Percentiles rank a stretch among this genome's conserved stretches.
phyloP scores from a whole-genome alignment of 2,329 filamentous ascomycete species.

The Hypoxylon sp. region DNA sequence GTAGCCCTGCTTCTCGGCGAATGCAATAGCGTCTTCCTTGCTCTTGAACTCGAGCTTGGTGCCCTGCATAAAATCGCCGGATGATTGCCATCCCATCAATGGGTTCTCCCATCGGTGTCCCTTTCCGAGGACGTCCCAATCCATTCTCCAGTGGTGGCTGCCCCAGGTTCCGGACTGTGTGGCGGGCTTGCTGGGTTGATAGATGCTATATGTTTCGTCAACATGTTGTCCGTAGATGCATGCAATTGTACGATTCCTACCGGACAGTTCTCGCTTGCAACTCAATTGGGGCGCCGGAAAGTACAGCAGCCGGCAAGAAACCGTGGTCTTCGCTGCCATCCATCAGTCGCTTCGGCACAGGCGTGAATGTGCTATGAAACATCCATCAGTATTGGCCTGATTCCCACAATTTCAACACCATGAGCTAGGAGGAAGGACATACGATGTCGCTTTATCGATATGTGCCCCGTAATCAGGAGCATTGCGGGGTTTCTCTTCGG shows the following conservation, averaged over 20 bases:
- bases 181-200: constrained; percentile 90
- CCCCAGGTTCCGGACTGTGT: constrained; percentile 95
- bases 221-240: neutral
- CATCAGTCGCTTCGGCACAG: constrained; percentile 89
- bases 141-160: constrained; percentile 91
- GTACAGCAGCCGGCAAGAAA: constrained; percentile 81
- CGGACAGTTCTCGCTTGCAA: constrained; percentile 94
- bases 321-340: constrained; percentile 87
- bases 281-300: constrained; percentile 94
- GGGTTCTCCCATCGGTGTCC: constrained; percentile 99
- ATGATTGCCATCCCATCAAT: constrained; percentile 98
- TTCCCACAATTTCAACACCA: neutral
- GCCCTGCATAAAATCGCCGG: constrained; percentile 94
- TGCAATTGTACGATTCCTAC: constrained; percentile 65
- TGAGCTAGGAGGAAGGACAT: constrained; percentile 54
- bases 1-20: constrained; percentile 98
- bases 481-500: constrained; percentile 65
- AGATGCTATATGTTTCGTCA: constrained; percentile 75
- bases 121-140: constrained; percentile 94
- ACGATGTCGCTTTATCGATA: constrained; percentile 93
- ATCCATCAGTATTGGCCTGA: constrained; percentile 22
- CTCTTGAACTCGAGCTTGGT: constrained; percentile 89
- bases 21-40: constrained; percentile 94
- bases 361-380: constrained; percentile 82
- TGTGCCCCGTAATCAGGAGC: constrained; percentile 85